Base-by-base conservation (phyloP, 345 rosid genomes). In the Citrus maxima region DNA sequence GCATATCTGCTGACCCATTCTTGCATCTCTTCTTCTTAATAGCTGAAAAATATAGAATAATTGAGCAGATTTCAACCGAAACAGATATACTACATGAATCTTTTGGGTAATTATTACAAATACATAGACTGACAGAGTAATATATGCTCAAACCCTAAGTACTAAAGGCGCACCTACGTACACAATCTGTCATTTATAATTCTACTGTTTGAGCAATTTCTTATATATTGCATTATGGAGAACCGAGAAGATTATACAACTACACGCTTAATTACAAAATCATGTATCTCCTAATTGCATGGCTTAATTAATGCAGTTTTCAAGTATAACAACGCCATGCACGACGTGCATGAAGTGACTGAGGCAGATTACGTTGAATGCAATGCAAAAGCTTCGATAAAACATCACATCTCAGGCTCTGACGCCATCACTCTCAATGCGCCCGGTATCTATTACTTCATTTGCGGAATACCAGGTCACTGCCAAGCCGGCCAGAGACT, bases 401-500 rank as follows among this genome's bases (percentile, higher is more conserved):
- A 30, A 12, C 14, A 49, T 24, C 6, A 69, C 55, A 12, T 55
- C 21, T 40, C 73, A 42, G 73, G 73, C 3, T 25, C 34, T 13
- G 73, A 69, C 25, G 46, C 73, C 54, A 42, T 69, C 73, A 69
- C 35, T 49, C 34, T 69, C 34, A 69, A 69, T 54, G 4, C 28
- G 6, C 18, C 72, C 19, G 72, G 72, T 6, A 2, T 10, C 28
- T 7, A 42, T 14, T 68, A 38, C 30, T 69, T 69, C 28, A 27
- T 69, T 37, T 69, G 73, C 58, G 56, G 73, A 24, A 3, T 69
- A 10, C 32, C 73, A 2, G 73, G 73, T 12, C 73, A 69, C 6
- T 69, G 73, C 32, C 34, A 69, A 69, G 56, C 30, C 34, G 73
- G 73, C 7, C 73, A 69, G 58, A 69, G 46, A 42, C 34, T 69